phyloP scores from a whole-genome alignment of 257 asterid genomes.

The Solanum bulbocastanum region DNA sequence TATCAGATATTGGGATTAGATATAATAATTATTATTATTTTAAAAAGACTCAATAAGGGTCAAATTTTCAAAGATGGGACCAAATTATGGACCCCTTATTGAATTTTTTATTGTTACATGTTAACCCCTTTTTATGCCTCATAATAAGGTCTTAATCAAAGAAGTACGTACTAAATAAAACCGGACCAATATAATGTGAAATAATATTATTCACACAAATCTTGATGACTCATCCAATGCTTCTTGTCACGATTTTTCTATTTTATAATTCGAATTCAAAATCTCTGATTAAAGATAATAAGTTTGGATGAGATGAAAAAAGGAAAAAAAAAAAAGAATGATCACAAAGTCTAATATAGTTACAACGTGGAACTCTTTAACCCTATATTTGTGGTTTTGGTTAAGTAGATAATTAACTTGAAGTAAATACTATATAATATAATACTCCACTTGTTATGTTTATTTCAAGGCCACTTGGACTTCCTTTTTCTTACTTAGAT shows the following conservation, averaged over 20 bases:
- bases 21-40: background rate
- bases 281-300: no score
- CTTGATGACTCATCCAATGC: background rate
- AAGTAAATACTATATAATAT: background rate
- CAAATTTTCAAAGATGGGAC: background rate
- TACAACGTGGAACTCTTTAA: background rate
- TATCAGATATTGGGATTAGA: background rate
- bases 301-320: background rate
- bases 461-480: background rate
- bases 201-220: background rate
- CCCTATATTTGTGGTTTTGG: background rate
- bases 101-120: background rate
- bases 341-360: background rate
- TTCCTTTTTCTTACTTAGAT: background rate
- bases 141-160: background rate
- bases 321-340: background rate
- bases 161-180: background rate
- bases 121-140: background rate
- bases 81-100: background rate
- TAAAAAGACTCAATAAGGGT: background rate
- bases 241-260: no score
- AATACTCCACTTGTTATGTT: background rate
- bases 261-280: fast-evolving
- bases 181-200: background rate
- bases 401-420: background rate